Percentiles rank a stretch among this genome's conserved stretches.
Evolutionary conservation across 2,329 filamentous ascomycete species (phyloP).

Genomic region (Parascedosporium putredinis): DNA sequence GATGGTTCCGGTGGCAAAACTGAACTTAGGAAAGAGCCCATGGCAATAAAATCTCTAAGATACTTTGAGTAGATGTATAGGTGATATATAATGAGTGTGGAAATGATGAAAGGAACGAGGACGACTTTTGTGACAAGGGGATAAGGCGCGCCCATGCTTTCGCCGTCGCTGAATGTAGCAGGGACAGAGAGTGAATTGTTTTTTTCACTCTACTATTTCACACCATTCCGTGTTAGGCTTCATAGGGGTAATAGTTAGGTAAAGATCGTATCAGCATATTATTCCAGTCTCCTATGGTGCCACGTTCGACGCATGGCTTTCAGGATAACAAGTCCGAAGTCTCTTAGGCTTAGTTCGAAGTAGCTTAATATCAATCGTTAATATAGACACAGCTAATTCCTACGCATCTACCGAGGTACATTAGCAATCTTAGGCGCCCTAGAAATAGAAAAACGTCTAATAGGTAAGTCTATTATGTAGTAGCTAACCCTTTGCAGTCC

Average conservation of each 20-base stretch:
- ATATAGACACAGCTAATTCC: background rate
- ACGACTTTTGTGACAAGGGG: background rate
- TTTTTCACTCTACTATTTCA: background rate
- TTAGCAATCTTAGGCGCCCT: background rate
- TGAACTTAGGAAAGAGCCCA: background rate
- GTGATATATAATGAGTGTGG: too few species aligned
- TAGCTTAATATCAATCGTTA: background rate
- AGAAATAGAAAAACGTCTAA: background rate
- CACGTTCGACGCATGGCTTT: background rate
- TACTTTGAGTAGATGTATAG: too few species aligned
- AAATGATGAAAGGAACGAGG: background rate
- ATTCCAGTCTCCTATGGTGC: background rate
- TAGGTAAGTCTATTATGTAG: background rate
- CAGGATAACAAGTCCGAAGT: background rate
- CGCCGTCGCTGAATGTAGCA: background rate
- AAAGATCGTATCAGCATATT: background rate
- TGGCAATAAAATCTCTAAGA: background rate
- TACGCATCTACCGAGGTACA: background rate
- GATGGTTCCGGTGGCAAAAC: background rate
- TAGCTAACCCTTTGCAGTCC: background rate
- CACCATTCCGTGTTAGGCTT: background rate
- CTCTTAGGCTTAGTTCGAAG: background rate
- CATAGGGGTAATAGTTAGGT: background rate
- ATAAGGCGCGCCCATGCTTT: background rate
- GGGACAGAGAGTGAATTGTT: background rate